A percentile compares a stretch with the other conserved stretches of the same genome.
Conservation (phyloP, 192 early-diverging fungal species). For the Linnemannia exigua region DNA sequence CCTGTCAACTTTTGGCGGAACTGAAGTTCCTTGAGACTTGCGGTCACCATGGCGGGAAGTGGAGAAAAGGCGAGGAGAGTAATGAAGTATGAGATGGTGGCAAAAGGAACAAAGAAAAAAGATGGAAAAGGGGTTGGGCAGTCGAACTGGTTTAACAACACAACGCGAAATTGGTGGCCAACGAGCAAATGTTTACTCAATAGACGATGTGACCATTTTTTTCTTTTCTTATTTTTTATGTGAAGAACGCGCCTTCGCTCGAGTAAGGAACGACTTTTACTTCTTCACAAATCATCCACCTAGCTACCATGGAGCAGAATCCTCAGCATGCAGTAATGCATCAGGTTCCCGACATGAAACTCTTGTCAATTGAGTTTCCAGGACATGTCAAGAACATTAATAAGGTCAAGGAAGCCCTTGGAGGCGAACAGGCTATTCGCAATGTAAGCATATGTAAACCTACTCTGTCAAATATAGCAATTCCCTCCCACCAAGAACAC, state of each 20-base stretch:
- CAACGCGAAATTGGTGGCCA: constrained; percentile 53
- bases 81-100: not conserved
- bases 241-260: not conserved
- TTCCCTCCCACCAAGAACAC: not conserved
- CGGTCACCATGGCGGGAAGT: constrained; percentile 27
- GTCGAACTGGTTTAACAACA: not conserved
- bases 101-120: not conserved
- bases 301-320: not conserved
- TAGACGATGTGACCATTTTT: not conserved
- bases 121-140: not conserved
- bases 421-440: constrained; percentile 40
- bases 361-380: constrained; percentile 51
- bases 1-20: constrained; percentile 43
- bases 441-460: constrained; percentile 16
- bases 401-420: constrained; percentile 33
- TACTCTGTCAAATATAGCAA: not conserved
- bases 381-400: constrained; percentile 36
- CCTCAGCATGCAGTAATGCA: constrained; percentile 5
- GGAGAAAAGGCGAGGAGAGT: not conserved
- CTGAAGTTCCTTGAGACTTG: constrained; percentile 21
- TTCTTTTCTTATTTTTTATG: not conserved
- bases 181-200: constrained; percentile 10
- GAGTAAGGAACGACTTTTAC: not conserved
- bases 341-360: constrained; percentile 23
- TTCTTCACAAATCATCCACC: not conserved